Percentiles rank a stretch among this genome's conserved stretches.
phyloP scores from a whole-genome alignment of 805 yeast species.

The Huiozyma sinensis region DNA sequence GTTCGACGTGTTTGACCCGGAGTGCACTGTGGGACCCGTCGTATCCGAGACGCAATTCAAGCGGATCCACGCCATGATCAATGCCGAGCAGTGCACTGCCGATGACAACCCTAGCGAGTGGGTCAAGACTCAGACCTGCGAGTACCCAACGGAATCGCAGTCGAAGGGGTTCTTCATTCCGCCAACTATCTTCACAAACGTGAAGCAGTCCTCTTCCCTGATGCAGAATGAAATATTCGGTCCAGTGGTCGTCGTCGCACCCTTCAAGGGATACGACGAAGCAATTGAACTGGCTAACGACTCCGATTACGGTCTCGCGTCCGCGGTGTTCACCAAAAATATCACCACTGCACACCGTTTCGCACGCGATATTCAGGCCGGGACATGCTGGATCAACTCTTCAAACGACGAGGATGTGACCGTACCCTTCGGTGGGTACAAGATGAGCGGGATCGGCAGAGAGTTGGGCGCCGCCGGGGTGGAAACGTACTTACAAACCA shows the following conservation, averaged over 20 bases:
- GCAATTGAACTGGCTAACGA: slow-evolving; percentile 33
- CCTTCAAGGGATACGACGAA: slow-evolving; percentile 30
- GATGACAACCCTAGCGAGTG: slow-evolving; percentile 32
- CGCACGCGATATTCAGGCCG: slow-evolving; percentile 54
- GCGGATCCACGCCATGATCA: slow-evolving; percentile 32
- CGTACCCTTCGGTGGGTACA: slow-evolving; percentile 77
- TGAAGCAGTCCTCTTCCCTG: slow-evolving; percentile 28
- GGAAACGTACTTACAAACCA: slow-evolving; percentile 57
- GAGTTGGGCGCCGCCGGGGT: slow-evolving; percentile 72
- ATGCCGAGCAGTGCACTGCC: slow-evolving; percentile 28
- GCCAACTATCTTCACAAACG: slow-evolving; percentile 35
- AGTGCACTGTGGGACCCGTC: slow-evolving; percentile 39
- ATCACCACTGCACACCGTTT: slow-evolving; percentile 51
- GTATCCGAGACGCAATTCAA: slow-evolving; percentile 38
- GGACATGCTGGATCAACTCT: slow-evolving; percentile 60
- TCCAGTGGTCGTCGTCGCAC: slow-evolving; percentile 32
- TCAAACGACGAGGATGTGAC: slow-evolving; percentile 52
- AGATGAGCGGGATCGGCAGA: slow-evolving; percentile 71
- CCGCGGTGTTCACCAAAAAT: slow-evolving; percentile 55
- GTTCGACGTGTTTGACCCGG: slow-evolving; percentile 35
- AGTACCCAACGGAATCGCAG: slow-evolving; percentile 6
- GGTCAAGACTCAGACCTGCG: slow-evolving; percentile 28
- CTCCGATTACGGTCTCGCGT: slow-evolving; percentile 33
- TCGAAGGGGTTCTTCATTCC: slow-evolving; percentile 28
- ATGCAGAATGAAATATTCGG: slow-evolving; percentile 37